Evolutionary conservation across 1,139 yeast genomes (phyloP).

Genomic region (Taiozyma sp.): DNA sequence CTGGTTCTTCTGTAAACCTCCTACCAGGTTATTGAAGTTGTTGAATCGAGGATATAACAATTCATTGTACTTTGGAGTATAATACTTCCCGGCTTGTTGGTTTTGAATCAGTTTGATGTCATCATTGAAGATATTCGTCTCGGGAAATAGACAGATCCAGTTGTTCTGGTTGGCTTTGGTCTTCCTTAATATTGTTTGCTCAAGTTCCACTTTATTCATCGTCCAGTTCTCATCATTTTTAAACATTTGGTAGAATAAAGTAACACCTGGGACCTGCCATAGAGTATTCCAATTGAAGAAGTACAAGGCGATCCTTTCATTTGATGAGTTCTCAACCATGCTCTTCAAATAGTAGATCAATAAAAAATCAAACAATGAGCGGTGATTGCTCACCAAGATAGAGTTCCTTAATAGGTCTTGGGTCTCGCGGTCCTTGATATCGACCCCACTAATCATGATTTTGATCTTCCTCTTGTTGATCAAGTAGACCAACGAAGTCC

Average conservation of each 20-base stretch:
- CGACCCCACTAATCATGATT: slow-evolving; percentile 21
- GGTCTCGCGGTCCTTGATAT: slow-evolving; percentile 15
- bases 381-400: slow-evolving; percentile 21
- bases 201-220: slow-evolving; percentile 29
- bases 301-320: slow-evolving; percentile 23
- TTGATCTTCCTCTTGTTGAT: slow-evolving; percentile 20
- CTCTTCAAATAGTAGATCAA: slow-evolving; percentile 23
- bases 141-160: slow-evolving; percentile 66
- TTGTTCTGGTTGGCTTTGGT: slow-evolving; percentile 9
- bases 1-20: slow-evolving; percentile 15
- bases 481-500: slow-evolving; percentile 18
- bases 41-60: slow-evolving; percentile 61
- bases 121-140: slow-evolving; percentile 58
- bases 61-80: slow-evolving; percentile 45
- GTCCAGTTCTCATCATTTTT: slow-evolving; percentile 64
- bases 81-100: slow-evolving; percentile 44
- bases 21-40: slow-evolving; percentile 38
- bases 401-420: slow-evolving; percentile 15
- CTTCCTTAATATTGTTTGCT: slow-evolving; percentile 9
- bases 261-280: slow-evolving; percentile 50
- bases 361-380: slow-evolving; percentile 25
- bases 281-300: slow-evolving; percentile 59
- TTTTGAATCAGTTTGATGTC: slow-evolving; percentile 42
- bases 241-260: slow-evolving; percentile 36
- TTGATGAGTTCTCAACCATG: slow-evolving; percentile 16